Base-by-base conservation (phyloP, 1,284 basidiomycete species). In the Ceratobasidium sp. region DNA sequence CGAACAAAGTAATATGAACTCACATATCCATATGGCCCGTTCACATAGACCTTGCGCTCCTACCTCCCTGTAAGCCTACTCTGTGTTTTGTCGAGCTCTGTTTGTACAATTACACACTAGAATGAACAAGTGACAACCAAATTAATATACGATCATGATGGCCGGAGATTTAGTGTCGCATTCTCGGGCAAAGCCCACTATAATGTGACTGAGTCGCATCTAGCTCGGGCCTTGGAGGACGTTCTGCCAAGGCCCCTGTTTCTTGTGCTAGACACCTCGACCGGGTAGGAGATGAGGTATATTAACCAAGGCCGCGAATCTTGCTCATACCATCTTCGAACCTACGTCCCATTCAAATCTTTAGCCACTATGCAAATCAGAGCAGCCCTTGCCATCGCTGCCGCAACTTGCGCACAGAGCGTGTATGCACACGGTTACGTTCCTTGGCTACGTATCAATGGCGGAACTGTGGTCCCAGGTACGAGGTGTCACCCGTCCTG, bases 1-100 rank as follows among this genome's bases (percentile, higher is more conserved):
- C 82, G 86, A 78, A 86, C 81, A 73, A 84, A 78, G 74, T 84
- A 72, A 73, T 25, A 8, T 47, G 8, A 22, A 22, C n/a, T 47
- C 10, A 47, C 10, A 47, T 47, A 22, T 40, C 38, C 17, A 40
- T 17, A 7, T 40, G 8, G 38, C 17, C 38, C 7, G 8, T 17
- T 7, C 38, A 20, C 45, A 12, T 22, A 12, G 20, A 12, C 7
- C 10, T 47, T 6, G n/a, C 13, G 45, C 10, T 12, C 20, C 8
- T 47, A 47, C 20, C 6, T 20, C 45, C 38, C 7, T 40, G 7
- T 47, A 12, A 47, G 10, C 22, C 10, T 47, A 22, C 45, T 12
- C 22, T 20, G 20, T 52, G 7, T 5, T 50, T 31, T 6, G 20
- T 50, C 58, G n/a, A 25, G n/a, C n/a, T 50, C 32, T 34, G n/a